Base-by-base conservation (phyloP, 2,329 filamentous ascomycete genomes). In the Claviceps cyperi region DNA sequence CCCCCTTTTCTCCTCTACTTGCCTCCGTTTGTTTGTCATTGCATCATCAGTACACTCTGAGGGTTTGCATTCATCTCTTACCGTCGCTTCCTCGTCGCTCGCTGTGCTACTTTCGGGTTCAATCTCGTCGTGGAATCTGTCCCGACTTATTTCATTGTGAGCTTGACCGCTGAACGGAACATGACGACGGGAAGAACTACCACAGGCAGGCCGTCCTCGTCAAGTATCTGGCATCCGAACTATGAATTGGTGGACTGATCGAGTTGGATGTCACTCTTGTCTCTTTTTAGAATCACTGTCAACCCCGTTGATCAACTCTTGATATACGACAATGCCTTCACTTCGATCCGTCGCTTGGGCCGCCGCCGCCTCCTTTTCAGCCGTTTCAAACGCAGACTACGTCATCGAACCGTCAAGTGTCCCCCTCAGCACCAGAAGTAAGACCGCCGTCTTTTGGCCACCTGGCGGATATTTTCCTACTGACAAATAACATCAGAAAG, bases 361-460 rank as follows among this genome's bases (percentile, higher is more conserved):
- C 55, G 63, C 75, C 59, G 62, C 74, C 40, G 69, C 74, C 54
- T 65, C 24, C 28, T 40, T 82, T 54, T 63, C 75, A 56, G 66
- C 73, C 32, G 63, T 71, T 52, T 75, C 77, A 55, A 73, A 76
- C 55, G 73, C 73, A 54, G 71, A 80, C 58, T 80, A 81, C 60
- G 55, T 57, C 35, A 81, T 90, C 61, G 72, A 84, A 48, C 84
- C 85, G 4, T 57, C 69, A 15, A 74, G 66, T 35, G 83, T 90
- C 2, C 60, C 73, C 3, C 56, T 77, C 37, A 56, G 66, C 45
- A 66, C 64, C 46, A 72, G 77, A 66, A 64, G 78, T 81, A 69
- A 51, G 78, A 36, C 7, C 5, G 17, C 5, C 13, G 2, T n/a
- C 17, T 19, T 21, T 11, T n/a, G 38, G 5, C n/a, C 22, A 22